Evolutionary conservation across 148 eudicot species (phyloP), one percentile per base, ranked within the genome.

Genomic region (Chenopodium suecicum): DNA sequence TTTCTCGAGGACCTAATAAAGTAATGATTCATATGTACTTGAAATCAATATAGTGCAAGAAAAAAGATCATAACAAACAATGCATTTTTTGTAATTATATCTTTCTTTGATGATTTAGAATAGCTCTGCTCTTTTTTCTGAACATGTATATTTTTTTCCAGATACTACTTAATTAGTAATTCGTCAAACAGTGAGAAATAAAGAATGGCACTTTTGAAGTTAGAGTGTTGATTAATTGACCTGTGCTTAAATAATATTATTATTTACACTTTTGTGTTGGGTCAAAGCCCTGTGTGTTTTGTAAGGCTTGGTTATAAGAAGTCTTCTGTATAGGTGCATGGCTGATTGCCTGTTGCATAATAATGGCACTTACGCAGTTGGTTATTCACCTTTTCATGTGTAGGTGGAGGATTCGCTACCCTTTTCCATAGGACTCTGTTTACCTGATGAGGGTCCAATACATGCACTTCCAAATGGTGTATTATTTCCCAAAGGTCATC

Each of bases 361-460:
- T 64, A 32, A 10, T 65, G 25, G 20, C 65, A 27, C 47, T 70
- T 29, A 13, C 27, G 44, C 79, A 17, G 54, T 70, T 81, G 69
- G 78, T 68, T 23, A 68, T 83, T 72, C 62, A 44, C 76, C 32
- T 82, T 78, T 31, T 78, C 52, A 54, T 79, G 79, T 88, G 48
- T 92, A 94, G 99, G 93, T 94, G 70, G 93, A 90, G 83, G 99
- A 92, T 82, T 86, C 91, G 27, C 86, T 91, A 82, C 97, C 99
- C 67, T 97, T 92, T 86, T 89, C 93, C 44, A 84, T 97, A 44
- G 95, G 94, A 67, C 79, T 97, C 70, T 76, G 83, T 80, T 81
- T 86, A 68, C 7, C 44, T 41, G 91, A 88, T 82, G 89, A 88
- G 83, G 91, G 88, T 79, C 91, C 90, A 65, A 81, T 89, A 74